Evolutionary conservation across 371 early-diverging fungal species (phyloP).

Genomic region (Mortierella sp.): DNA sequence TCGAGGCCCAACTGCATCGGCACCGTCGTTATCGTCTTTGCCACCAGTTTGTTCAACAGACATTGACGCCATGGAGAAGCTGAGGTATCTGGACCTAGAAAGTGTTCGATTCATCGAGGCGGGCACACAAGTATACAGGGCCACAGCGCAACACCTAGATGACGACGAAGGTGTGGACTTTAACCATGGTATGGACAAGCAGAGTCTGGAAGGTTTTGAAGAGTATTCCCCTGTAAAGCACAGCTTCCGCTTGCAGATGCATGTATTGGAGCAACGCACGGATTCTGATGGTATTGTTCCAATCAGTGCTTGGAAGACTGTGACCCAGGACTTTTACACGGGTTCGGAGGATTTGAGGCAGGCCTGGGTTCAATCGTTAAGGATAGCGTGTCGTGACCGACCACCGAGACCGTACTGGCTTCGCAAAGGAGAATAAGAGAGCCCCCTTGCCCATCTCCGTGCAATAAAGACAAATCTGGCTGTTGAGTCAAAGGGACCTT

Average conservation of each 20-base stretch:
- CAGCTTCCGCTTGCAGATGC: slow-evolving; percentile 24
- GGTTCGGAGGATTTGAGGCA: slow-evolving; percentile 16
- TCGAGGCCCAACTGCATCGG: background rate
- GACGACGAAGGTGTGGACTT: background rate
- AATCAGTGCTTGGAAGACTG: background rate
- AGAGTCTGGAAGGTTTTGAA: background rate
- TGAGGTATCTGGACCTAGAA: slow-evolving; percentile 22
- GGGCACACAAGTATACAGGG: slow-evolving; percentile 1
- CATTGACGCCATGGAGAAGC: background rate
- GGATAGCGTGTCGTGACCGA: slow-evolving; percentile 12
- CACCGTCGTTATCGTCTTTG: no score
- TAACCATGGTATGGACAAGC: background rate
- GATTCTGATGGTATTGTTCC: background rate
- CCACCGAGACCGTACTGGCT: slow-evolving; percentile 31
- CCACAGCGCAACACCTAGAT: slow-evolving; percentile 1
- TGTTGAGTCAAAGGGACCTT: no score
- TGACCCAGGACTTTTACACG: slow-evolving; percentile 27
- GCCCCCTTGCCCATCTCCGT: no score
- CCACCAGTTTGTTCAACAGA: background rate
- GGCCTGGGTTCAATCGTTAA: slow-evolving; percentile 16
- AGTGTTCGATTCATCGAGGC: slow-evolving; percentile 17
- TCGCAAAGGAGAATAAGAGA: no score
- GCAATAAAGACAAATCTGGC: no score
- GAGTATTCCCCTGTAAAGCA: slow-evolving; percentile 15
- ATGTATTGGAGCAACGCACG: background rate